Base-by-base conservation (phyloP, 2,329 filamentous ascomycete species). In the Paecilomyces sp. region DNA sequence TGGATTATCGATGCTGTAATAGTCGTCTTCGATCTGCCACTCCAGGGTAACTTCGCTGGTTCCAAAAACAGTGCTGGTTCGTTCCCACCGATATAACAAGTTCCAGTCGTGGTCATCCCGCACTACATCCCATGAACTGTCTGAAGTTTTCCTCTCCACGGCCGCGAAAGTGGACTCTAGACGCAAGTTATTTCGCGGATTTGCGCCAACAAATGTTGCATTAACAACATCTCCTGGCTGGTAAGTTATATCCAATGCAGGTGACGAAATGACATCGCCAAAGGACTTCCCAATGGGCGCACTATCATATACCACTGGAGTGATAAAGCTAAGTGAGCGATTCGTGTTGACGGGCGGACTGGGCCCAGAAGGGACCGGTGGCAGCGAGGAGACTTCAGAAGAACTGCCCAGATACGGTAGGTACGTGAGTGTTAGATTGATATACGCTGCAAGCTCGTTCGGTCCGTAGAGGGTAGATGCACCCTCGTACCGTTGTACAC, bases 401-500 rank as follows among this genome's bases (percentile, higher is more conserved):
- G 78, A 78, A 58, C 78, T 77, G 11, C 80, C 79, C 3, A 95
- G 83, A 71, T 88, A 88, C 15, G 81, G 82, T 3, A 94, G 83
- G 71, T 88, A 85, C 0, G 81, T 83, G n/a, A 92, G 79, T 0
- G 91, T 92, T 52, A 93, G 80, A 73, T 95, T 92, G 77, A 97
- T 90, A 77, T 94, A 94, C 0, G 92, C 93, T 36, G 89, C 85
- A 11, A 97, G 82, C 0, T 91, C 90, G 73, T 92, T 86, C 1
- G 84, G 89, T 0, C 93, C 93, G 72, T 90, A 94, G 1, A 97
- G 84, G 0, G 93, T 97, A 6, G 89, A 93, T 0, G 91, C 93
- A n/a, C 92, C 93, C 77, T 97, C 93, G 75, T 97, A 97, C 9
- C 93, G 88, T 76, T 97, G 93, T 54, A 94, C 80, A 12, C 78